Evolutionary conservation across 2,329 filamentous ascomycete genomes (phyloP), one percentile per base, ranked within the genome.

Genomic region (Verticillium zaregamsianum): DNA sequence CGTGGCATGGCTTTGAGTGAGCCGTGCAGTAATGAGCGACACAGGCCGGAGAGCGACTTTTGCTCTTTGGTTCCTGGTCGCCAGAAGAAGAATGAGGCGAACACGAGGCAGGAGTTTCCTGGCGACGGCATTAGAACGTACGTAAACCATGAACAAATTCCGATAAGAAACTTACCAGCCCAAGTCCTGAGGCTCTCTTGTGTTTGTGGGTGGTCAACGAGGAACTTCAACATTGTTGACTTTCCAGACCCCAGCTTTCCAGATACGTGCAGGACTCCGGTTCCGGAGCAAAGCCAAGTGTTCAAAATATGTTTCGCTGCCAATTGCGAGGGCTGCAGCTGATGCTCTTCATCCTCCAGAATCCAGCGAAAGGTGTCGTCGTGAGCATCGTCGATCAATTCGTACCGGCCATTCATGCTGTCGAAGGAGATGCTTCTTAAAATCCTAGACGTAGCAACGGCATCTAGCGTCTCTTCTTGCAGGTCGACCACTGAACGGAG

Each of bases 61-160:
- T 71, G 69, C 2, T 64, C 32, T 0, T 31, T 17, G 2, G 58
- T 62, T 3, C 68, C 70, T 2, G 61, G 62, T 17, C 65, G 69
- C 69, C 69, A 72, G 49, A 71, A 71, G 61, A 68, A 71, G 61
- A 68, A 72, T n/a, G 45, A 63, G 4, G 66, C 66, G 14, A 64
- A 23, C 2, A 69, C 60, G 8, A 70, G 59, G 5, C n/a, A 6
- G 14, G n/a, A 23, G 8, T 7, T 4, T 11, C 40, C 40, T 49
- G 40, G 8, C 2, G 20, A 11, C 1, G 23, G n/a, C 23, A 23
- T 49, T 25, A 49, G 40, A 3, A 23, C n/a, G n/a, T 12, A 5
- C 28, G 28, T 5, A 28, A 28, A 4, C 28, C 40, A 3, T 23
- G 6, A 11, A 5, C 12, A 39, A 39, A 12, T 5, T 14, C 35